A percentile compares a stretch with the other conserved stretches of the same genome.
These are phyloP conservation scores for Kalmusia sp. DNA, from an alignment of 2,329 filamentous ascomycete species.

Conservation along the genomic window DNA sequence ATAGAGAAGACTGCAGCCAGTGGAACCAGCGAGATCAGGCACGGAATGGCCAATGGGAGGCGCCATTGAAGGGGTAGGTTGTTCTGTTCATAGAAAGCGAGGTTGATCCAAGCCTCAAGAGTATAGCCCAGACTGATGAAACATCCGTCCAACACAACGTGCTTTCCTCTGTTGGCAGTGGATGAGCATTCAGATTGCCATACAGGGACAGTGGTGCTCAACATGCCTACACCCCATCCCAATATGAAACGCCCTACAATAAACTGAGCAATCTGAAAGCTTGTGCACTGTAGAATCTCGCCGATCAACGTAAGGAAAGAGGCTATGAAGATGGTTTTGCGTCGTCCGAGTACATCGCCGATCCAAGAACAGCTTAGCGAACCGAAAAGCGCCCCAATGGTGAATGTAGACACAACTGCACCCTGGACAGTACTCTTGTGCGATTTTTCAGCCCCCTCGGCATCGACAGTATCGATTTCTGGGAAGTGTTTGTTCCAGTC, in stretches of 20 bases:
- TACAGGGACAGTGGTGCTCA: slow-evolving; percentile 55
- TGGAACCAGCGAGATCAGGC: slow-evolving; percentile 61
- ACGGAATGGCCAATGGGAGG: slow-evolving; percentile 72
- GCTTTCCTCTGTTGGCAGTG: slow-evolving; percentile 48
- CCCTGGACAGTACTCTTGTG: slow-evolving; percentile 56
- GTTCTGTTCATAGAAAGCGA: slow-evolving; percentile 65
- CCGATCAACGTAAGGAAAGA: slow-evolving; percentile 52
- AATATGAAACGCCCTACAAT: slow-evolving; percentile 54
- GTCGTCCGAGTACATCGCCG: slow-evolving; percentile 55
- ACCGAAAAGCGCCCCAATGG: slow-evolving; percentile 56
- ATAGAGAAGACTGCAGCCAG: slow-evolving; percentile 69
- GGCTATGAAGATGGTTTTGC: slow-evolving; percentile 53
- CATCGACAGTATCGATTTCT: slow-evolving; percentile 56
- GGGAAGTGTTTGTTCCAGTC: slow-evolving; percentile 56
- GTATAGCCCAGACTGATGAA: slow-evolving; percentile 56
- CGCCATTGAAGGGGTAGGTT: slow-evolving; percentile 68
- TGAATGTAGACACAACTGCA: slow-evolving; percentile 54
- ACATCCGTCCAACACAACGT: slow-evolving; percentile 53
- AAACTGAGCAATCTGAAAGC: slow-evolving; percentile 56
- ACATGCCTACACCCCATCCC: slow-evolving; percentile 53
- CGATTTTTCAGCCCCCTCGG: slow-evolving; percentile 50
- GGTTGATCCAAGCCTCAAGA: slow-evolving; percentile 57
- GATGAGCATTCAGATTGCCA: slow-evolving; percentile 54
- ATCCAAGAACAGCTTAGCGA: slow-evolving; percentile 54
- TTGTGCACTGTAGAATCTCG: slow-evolving; percentile 52